Conservation (phyloP, 1,284 basidiomycete genomes). For the Schizophyllum amplum region DNA sequence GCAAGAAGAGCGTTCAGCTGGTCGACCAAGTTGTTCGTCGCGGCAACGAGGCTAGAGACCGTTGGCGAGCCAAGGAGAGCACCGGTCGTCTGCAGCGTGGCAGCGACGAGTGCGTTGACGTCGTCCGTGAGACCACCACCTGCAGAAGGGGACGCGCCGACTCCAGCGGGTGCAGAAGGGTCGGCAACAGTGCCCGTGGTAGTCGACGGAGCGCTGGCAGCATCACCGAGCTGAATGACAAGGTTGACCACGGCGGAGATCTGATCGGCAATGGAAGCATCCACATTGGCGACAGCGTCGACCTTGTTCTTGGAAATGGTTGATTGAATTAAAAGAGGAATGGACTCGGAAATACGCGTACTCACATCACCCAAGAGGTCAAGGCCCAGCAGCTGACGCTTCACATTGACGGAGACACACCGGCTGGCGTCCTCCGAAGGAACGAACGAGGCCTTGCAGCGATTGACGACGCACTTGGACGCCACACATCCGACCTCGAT, state of each 20-base stretch:
- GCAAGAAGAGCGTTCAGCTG: neutral
- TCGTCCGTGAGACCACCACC: no score
- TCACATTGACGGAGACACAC: neutral
- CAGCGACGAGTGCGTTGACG: neutral
- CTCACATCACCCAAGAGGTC: neutral
- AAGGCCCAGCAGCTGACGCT: neutral
- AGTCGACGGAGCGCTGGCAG: no score
- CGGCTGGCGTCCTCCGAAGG: neutral
- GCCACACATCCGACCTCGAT: neutral
- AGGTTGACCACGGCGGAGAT: neutral
- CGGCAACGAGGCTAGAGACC: neutral
- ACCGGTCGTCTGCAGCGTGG: neutral
- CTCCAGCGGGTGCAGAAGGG: no score
- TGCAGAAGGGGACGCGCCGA: no score
- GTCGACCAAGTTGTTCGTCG: neutral
- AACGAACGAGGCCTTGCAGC: neutral
- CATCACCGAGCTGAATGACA: neutral
- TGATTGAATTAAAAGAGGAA: neutral
- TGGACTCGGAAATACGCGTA: neutral
- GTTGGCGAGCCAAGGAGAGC: neutral
- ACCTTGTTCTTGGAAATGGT: neutral
- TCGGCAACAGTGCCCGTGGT: no score
- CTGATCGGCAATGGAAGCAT: neutral
- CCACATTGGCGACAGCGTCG: neutral
- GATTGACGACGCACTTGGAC: neutral